Percentiles rank a stretch among this genome's conserved stretches.
Evolutionary conservation across 129 eudicot species (phyloP).

Genomic region (Gnaphalium uliginosum): DNA sequence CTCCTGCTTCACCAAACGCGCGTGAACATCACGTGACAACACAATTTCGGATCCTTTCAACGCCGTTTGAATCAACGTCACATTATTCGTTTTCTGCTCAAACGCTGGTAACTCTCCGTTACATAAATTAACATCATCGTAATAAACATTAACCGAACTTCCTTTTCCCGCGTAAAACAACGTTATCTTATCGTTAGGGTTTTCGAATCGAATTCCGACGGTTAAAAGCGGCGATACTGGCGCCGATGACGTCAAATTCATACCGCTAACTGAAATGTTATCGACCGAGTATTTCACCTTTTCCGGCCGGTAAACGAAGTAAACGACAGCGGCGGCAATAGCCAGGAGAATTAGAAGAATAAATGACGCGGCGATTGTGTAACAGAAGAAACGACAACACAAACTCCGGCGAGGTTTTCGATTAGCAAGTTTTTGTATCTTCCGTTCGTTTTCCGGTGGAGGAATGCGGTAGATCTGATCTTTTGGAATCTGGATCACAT

Average conservation of each 20-base stretch:
- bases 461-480: constrained; percentile 78
- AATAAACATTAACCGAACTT: constrained; percentile 47
- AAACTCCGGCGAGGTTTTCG: constrained; percentile 40
- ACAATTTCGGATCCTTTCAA: constrained; percentile 51
- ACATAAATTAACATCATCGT: constrained; percentile 44
- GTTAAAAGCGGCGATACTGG: constrained; percentile 54
- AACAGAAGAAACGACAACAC: constrained; percentile 59
- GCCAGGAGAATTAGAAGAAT: constrained; percentile 46
- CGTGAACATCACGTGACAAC: constrained; percentile 43
- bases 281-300: constrained; percentile 56
- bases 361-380: constrained; percentile 36
- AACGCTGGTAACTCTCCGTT: constrained; percentile 64
- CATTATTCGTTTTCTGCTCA: constrained; percentile 56
- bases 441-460: constrained; percentile 64
- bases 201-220: constrained; percentile 46
- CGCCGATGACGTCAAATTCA: constrained; percentile 52
- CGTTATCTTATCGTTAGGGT: constrained; percentile 65
- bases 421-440: constrained; percentile 28
- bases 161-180: constrained; percentile 47
- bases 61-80: constrained; percentile 59
- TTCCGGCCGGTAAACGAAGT: constrained; percentile 65
- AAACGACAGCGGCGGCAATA: constrained; percentile 47
- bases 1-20: constrained; percentile 45
- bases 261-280: constrained; percentile 38
- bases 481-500: constrained; percentile 75